These are phyloP conservation scores for Pythium volutum DNA, from an alignment of 352 stramenopile species.

Conservation along the genomic window DNA sequence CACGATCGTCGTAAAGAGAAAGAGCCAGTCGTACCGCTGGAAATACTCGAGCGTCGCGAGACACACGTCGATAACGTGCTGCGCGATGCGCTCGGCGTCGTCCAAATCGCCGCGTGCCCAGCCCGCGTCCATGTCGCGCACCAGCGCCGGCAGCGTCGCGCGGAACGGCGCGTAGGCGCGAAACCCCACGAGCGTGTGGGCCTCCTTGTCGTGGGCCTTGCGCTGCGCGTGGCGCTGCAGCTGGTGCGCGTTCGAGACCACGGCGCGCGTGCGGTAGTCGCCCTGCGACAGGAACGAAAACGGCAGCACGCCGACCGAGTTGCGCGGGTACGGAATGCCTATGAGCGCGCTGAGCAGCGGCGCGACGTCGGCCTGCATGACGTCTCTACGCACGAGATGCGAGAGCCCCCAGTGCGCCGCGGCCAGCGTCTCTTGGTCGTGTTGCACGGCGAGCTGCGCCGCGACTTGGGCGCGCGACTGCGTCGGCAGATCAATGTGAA, in stretches of 20 bases:
- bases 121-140: conserved; percentile 25
- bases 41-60: conserved; percentile 75
- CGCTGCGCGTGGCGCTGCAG: conserved; percentile 59
- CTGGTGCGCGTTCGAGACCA: conserved; percentile 71
- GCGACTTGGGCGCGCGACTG: conserved; percentile 60
- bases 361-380: conserved; percentile 81
- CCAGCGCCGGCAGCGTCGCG: conserved; percentile 30
- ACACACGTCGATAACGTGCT: conserved; percentile 73
- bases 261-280: conserved; percentile 57
- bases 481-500: conserved; percentile 64
- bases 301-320: conserved; percentile 77
- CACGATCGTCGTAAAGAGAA: conserved; percentile 73
- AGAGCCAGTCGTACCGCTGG: conserved; percentile 83
- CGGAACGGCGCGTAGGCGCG: conserved; percentile 48
- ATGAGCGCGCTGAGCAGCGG: conserved; percentile 69
- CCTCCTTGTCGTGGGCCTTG: conserved; percentile 65
- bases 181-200: conserved; percentile 63
- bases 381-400: conserved; percentile 58
- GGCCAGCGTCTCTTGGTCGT: conserved; percentile 42
- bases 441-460: conserved; percentile 56
- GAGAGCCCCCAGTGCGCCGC: conserved; percentile 45
- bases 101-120: conserved; percentile 24
- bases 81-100: conserved; percentile 46
- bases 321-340: conserved; percentile 73
- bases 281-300: conserved; percentile 67